phyloP scores from a whole-genome alignment of 176 grass and related monocot species.

The Saccharum officinarum region DNA sequence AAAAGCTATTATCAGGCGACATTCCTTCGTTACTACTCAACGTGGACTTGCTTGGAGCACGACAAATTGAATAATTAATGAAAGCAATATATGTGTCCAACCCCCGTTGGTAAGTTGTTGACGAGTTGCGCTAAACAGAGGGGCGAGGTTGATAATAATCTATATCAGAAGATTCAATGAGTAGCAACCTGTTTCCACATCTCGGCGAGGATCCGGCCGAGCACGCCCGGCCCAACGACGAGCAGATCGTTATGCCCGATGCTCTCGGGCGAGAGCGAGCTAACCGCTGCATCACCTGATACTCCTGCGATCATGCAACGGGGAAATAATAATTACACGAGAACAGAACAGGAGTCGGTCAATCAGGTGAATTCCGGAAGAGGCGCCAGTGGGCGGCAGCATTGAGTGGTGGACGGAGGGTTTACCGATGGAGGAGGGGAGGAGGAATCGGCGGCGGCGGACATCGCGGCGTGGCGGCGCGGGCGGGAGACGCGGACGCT shows the following conservation, averaged over 20 bases:
- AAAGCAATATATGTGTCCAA: background rate
- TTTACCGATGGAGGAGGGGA: background rate
- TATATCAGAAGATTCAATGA: background rate
- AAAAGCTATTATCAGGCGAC: background rate
- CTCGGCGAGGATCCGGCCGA: constrained; percentile 10
- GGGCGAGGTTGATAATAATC: background rate
- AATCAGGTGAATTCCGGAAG: background rate
- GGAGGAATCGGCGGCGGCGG: background rate
- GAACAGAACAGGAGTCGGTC: background rate
- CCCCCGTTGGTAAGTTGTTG: background rate
- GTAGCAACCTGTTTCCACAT: constrained; percentile 22
- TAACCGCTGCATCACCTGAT: background rate
- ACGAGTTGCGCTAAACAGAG: background rate
- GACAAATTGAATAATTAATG: background rate
- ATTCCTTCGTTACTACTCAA: background rate
- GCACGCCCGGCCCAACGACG: constrained; percentile 14
- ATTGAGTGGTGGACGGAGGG: background rate
- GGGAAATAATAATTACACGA: background rate
- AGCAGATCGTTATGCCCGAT: constrained; percentile 6
- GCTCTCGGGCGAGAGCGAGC: background rate
- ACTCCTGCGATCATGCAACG: background rate
- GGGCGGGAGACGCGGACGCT: background rate
- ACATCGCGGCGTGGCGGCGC: background rate
- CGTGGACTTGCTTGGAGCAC: background rate
- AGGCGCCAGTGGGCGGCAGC: background rate